phyloP scores from a whole-genome alignment of 352 stramenopile species.

The Phytophthora pisi region DNA sequence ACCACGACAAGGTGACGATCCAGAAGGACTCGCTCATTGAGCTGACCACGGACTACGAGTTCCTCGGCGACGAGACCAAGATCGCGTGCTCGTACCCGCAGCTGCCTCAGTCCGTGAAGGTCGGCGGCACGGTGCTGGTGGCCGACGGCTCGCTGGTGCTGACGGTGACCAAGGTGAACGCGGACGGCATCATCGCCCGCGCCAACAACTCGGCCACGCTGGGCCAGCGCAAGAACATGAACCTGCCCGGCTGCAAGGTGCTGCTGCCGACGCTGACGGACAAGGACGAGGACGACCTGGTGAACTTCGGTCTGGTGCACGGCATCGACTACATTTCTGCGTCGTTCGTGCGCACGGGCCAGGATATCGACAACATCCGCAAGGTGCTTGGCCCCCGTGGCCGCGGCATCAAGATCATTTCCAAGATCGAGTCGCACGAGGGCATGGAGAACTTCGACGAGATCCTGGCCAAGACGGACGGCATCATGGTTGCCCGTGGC shows the following conservation, averaged over 20 bases:
- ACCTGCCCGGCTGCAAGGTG: slow-evolving; percentile 91
- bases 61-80: slow-evolving; percentile 18
- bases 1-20: slow-evolving; percentile 51
- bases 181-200: slow-evolving; percentile 61
- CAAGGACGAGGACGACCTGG: slow-evolving; percentile 93
- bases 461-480: slow-evolving; percentile 96
- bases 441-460: slow-evolving; percentile 94
- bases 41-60: slow-evolving; percentile 57
- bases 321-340: slow-evolving; percentile 97
- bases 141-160: slow-evolving; percentile 94
- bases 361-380: slow-evolving; percentile 96
- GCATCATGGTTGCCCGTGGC: slow-evolving; percentile 98
- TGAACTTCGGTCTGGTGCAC: slow-evolving; percentile 94
- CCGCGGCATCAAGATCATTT: slow-evolving; percentile 94
- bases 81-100: slow-evolving; percentile 22
- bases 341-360: slow-evolving; percentile 96
- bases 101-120: slow-evolving; percentile 21
- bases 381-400: slow-evolving; percentile 74
- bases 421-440: slow-evolving; percentile 98
- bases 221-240: slow-evolving; percentile 96
- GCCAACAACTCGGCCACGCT: slow-evolving; percentile 84
- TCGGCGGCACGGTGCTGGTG: slow-evolving; percentile 92
- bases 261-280: slow-evolving; percentile 90
- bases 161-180: slow-evolving; percentile 79
- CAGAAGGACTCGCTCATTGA: slow-evolving; percentile 57